Conservation (phyloP, 148 eudicot species). For the Fagopyrum tataricum region DNA sequence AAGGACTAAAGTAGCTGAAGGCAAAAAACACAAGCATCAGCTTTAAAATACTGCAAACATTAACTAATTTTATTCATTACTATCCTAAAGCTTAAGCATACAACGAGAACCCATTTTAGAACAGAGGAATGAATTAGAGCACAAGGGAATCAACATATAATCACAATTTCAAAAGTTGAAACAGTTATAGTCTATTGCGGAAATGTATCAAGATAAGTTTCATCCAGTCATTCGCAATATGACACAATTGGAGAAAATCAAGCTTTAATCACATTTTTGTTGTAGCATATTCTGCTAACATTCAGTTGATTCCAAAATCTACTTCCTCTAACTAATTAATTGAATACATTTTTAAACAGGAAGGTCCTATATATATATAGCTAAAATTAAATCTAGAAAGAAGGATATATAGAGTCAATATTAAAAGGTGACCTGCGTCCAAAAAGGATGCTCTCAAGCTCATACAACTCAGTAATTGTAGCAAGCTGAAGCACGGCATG, state of each 20-base stretch:
- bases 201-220: neutral
- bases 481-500: conserved; percentile 74
- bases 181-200: neutral
- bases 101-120: neutral
- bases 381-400: conserved; percentile 1
- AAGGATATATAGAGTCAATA: neutral
- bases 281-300: neutral
- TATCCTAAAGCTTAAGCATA: neutral
- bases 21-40: neutral
- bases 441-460: conserved; percentile 69
- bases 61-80: neutral
- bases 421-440: conserved; percentile 54
- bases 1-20: conserved; percentile 82
- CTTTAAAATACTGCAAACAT: neutral
- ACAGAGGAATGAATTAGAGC: neutral
- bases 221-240: neutral
- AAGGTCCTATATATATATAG: neutral
- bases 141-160: neutral
- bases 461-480: conserved; percentile 66
- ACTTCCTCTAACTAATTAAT: neutral
- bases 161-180: neutral
- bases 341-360: neutral
- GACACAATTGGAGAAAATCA: neutral
- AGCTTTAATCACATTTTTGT: neutral
- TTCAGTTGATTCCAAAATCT: neutral